Evolutionary conservation across 306 rosid species (phyloP), one percentile per base, ranked within the genome.

Genomic region (Cucurbita ficifolia): DNA sequence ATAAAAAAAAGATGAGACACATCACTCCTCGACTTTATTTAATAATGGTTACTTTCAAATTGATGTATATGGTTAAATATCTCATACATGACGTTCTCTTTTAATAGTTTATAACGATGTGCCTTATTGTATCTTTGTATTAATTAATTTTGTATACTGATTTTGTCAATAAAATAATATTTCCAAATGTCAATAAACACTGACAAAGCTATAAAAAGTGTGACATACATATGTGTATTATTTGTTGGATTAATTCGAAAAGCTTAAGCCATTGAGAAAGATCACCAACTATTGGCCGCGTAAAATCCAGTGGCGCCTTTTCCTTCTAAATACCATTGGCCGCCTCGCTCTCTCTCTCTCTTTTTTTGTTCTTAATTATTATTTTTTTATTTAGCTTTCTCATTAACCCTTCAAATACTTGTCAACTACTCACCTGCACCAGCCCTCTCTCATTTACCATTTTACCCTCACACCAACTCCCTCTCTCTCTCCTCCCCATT

Each of bases 251-350:
- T 56, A 56, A 56, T 21, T 35, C 4, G 3, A 21, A 22, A 21
- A 22, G 0, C 0, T 56, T 10, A 29, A 59, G 11, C 2, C 2
- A 5, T 18, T 12, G 12, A 42, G 48, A 59, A 36, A 38, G 17
- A 9, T 21, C 52, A 56, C 76, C 40, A 61, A 81, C 82, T 72
- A 70, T 77, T 84, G 80, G 82, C 87, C 83, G 79, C 80, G 22
- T 76, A 77, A n/a, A 60, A 43, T 65, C 74, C 13, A 19, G 33
- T 53, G 79, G 78, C 73, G 18, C 52, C 58, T 5, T 13, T 36
- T 74, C 72, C 35, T 42, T 1, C 17, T 5, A 12, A 24, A 74
- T 43, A 78, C 81, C 50, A 78, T 73, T 81, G 76, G 78, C 78
- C 76, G 79, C 81, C 50, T 81, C 65, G 1, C 57, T 69, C 8